Evolutionary conservation across 176 grass and related monocot species (phyloP).

Genomic region (Themeda triandra): DNA sequence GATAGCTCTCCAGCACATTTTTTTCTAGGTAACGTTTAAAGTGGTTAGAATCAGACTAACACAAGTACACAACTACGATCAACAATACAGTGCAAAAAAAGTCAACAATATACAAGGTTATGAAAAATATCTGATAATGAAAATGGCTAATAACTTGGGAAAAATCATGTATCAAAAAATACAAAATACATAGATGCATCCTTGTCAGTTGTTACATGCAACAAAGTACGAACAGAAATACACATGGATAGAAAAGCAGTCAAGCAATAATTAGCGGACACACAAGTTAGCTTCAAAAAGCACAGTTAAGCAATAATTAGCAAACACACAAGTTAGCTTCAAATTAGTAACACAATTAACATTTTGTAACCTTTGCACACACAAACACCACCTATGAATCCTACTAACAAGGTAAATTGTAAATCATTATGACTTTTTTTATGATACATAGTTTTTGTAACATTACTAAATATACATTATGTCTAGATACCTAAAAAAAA

Average conservation of each 20-base stretch:
- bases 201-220: slow-evolving; percentile 1
- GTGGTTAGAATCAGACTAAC: not conserved
- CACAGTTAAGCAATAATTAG: not conserved
- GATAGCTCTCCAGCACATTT: slow-evolving; percentile 50
- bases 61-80: not conserved
- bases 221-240: not conserved
- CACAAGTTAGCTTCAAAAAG: not conserved
- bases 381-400: not conserved
- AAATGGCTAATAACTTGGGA: not conserved
- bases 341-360: not conserved
- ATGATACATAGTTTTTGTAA: no score
- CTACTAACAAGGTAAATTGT: not conserved
- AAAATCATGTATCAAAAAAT: not conserved
- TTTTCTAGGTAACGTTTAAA: not conserved
- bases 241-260: not conserved
- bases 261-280: not conserved
- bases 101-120: not conserved
- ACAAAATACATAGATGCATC: not conserved
- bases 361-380: not conserved
- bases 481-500: no score
- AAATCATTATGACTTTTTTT: no score
- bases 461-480: no score
- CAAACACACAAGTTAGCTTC: not conserved
- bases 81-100: not conserved
- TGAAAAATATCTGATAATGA: not conserved